Evolutionary conservation across 2,329 filamentous ascomycete genomes (phyloP), one percentile per base, ranked within the genome.

Genomic region (Fusarium sp.): DNA sequence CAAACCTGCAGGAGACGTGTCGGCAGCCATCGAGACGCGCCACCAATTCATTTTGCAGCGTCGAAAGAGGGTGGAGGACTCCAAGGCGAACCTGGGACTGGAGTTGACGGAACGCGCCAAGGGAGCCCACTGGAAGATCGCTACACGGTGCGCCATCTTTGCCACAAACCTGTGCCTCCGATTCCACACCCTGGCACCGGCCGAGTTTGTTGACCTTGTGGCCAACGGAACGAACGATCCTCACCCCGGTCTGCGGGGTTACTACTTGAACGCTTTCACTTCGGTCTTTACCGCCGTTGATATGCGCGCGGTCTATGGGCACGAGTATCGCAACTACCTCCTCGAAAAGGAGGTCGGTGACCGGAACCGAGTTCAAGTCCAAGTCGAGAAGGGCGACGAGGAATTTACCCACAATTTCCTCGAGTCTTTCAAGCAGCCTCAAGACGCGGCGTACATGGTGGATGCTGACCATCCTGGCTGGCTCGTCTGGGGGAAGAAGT

Each of bases 51-150:
- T 99, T 74, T 85, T 93, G 66, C 90, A 91, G 73, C 93, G 96
- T 66, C 90, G 95, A 67, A 87, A 86, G 61, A 89, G 90, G 69
- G 95, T 98, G 6, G 97, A 99, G 82, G 87, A 88, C 63, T 95
- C 94, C 84, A 99, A 99, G 84, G 87, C 91, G 0, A 89, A 90
- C 5, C 85, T 99, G 29, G 94, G 95, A 0, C 86, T 94, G 64
- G 95, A 98, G 80, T 87, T 99, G 35, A 93, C 95, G 5, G 90
- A 93, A 68, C 85, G 93, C 69, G 94, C 95, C 2, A 92, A 91
- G 77, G 90, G 90, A 4, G 94, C 95, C 1, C 97, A 99, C 80
- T 99, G 97, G 97, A 98, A 98, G 86, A 95, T 98, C 77, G 96
- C 96, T 7, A 95, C 92, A 60, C 90, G 96, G 31, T 97, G 95